Base-by-base conservation (phyloP, 805 yeast species). In the Candida lessepsii region DNA sequence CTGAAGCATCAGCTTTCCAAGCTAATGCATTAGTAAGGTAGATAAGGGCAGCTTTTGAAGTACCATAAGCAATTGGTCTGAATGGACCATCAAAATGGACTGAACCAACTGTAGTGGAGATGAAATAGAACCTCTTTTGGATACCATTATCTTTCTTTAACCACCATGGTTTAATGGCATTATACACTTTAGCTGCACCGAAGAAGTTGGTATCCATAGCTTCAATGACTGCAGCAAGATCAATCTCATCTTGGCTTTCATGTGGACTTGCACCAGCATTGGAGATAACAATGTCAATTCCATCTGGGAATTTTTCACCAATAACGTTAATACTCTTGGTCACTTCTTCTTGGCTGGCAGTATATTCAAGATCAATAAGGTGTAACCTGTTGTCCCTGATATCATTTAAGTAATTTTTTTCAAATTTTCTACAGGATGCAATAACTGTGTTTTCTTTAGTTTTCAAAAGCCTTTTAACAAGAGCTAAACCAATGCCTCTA, bases 11-110 rank as follows among this genome's bases (percentile, higher is more conserved):
- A 18, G 25, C 25, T 18, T 20, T 7, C n/a, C 8, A 14, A 6
- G 32, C 8, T 14, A 28, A n/a, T 3, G 34, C 28, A 9, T 19
- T 25, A 13, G 28, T 37, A 15, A 57, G 41, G 45, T 48, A 60
- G 49, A 61, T 63, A 17, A 61, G 34, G 0, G 65, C 66, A 3
- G 67, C 63, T 41, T 68, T 67, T 4, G 71, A 63, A 4, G 51
- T 49, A 9, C 58, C 60, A 42, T 65, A 65, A 4, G 56, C 52
- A 30, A 31, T 3, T 11, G 29, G 34, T 15, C 34, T 26, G n/a
- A 16, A 15, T n/a, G 37, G 37, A 9, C 26, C 5, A 3, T 3
- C 26, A 11, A 15, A 5, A 5, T 17, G 11, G 14, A 21, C 28
- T 9, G 42, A 32, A 7, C 41, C 27, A 9, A 47, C 37, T 7